Evolutionary conservation across 1,284 basidiomycete genomes (phyloP).

Genomic region (Jaminaea rosea): DNA sequence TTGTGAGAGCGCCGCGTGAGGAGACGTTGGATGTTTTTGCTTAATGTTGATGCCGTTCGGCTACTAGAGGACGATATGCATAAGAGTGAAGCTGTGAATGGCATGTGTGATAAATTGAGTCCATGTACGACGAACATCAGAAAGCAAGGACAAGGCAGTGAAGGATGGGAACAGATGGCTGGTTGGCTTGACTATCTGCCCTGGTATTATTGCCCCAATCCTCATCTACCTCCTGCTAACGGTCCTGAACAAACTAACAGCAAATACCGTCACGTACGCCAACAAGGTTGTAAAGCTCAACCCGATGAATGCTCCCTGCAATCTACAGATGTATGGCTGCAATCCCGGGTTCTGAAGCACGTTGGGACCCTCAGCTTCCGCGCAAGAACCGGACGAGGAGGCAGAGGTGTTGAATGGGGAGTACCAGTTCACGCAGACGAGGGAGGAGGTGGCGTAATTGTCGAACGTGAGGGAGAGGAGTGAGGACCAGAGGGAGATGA

Average conservation of each 20-base stretch:
- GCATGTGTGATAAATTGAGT: no score
- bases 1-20: no score
- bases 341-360: slow-evolving; percentile 13
- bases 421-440: slow-evolving; percentile 62
- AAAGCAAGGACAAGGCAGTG: no score
- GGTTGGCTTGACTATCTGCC: no score
- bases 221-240: no score
- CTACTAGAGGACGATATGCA: no score
- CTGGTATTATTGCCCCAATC: no score
- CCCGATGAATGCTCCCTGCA: slow-evolving; percentile 44
- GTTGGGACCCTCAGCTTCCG: not conserved
- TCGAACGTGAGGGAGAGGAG: slow-evolving; percentile 76
- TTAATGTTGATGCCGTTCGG: no score
- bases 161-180: no score
- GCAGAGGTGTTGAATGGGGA: slow-evolving; percentile 49
- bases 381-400: not conserved
- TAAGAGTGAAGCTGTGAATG: no score
- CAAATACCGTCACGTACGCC: slow-evolving; percentile 38
- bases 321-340: slow-evolving; percentile 56
- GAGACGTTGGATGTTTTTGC: no score
- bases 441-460: slow-evolving; percentile 77
- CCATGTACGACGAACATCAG: no score
- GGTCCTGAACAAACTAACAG: slow-evolving; percentile 14
- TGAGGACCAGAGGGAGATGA: slow-evolving; percentile 86
- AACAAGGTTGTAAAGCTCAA: slow-evolving; percentile 52